Evolutionary conservation across 495 filamentous ascomycete genomes (phyloP), one percentile per base, ranked within the genome.

Genomic region (Rhypophila decipiens): DNA sequence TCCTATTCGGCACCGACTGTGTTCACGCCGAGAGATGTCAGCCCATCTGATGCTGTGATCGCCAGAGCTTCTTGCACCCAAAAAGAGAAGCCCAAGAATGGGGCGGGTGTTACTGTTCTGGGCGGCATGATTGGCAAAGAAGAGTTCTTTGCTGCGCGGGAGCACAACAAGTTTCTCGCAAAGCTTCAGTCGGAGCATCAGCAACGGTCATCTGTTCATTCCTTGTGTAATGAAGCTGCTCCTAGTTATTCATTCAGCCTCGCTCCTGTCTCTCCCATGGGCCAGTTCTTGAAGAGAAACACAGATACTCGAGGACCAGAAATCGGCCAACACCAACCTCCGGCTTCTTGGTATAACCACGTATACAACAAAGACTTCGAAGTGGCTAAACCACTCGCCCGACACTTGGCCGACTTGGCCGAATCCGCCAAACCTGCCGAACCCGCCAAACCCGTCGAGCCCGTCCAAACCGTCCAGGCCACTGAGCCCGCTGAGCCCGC

Each of bases 11-110:
- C n/a, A n/a, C n/a, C n/a, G n/a, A n/a, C n/a, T n/a, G n/a, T n/a
- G n/a, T n/a, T n/a, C n/a, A n/a, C n/a, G n/a, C n/a, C n/a, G n/a
- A 46, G 68, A 24, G 58, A 65, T 15, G 59, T 67, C 22, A 69
- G 69, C 47, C 70, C 67, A 17, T 70, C 69, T 11, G 71, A 74
- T 56, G 69, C 69, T 41, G 68, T 63, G 11, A 65, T 73, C 60
- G 59, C 67, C 15, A 68, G 70, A 56, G n/a, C n/a, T n/a, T n/a
- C n/a, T n/a, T n/a, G n/a, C n/a, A n/a, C n/a, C n/a, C n/a, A n/a
- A n/a, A n/a, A n/a, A n/a, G n/a, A n/a, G n/a, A 56, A 51, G 22
- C 49, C 36, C 18, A 45, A 42, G n/a, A n/a, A 47, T 10, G 10
- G 19, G 8, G 29, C 45, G 39, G 27, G 29, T 0, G 43, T 27